A percentile compares a stretch with the other conserved stretches of the same genome.
phyloP scores from a whole-genome alignment of 148 eudicot genomes.

The Spergularia bocconei region DNA sequence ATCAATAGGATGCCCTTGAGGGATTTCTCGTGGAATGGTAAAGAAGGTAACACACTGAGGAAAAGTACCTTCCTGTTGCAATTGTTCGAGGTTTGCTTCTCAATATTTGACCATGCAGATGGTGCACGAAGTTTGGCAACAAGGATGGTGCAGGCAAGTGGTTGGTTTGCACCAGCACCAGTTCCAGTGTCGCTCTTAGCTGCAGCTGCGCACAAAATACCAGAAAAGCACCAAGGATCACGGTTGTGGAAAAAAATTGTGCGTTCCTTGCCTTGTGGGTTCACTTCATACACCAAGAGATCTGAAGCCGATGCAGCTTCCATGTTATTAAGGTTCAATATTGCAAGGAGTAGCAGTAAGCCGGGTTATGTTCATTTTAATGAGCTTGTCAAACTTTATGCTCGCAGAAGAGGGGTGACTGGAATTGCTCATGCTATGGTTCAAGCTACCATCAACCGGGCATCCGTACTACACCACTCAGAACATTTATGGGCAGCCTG shows the following conservation, averaged over 20 bases:
- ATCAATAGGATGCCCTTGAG: constrained; percentile 77
- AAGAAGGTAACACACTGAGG: constrained; percentile 55
- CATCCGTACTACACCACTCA: constrained; percentile 41
- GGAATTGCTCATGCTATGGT: constrained; percentile 78
- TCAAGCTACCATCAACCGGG: constrained; percentile 59
- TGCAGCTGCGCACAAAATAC: constrained; percentile 72
- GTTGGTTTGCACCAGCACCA: constrained; percentile 90
- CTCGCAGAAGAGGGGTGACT: constrained; percentile 61
- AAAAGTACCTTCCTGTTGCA: constrained; percentile 74
- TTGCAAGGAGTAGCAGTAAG: constrained; percentile 69
- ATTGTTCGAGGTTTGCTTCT: constrained; percentile 91
- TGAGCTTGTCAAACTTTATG: constrained; percentile 67
- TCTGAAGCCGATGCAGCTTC: constrained; percentile 87
- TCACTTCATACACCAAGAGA: constrained; percentile 57
- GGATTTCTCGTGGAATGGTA: constrained; percentile 60
- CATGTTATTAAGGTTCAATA: constrained; percentile 71
- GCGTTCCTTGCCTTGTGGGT: constrained; percentile 67
- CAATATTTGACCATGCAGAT: constrained; percentile 95
- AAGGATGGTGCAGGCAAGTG: constrained; percentile 87
- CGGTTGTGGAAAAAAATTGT: constrained; percentile 62
- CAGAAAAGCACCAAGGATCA: constrained; percentile 54
- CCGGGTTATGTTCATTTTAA: constrained; percentile 63
- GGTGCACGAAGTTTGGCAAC: constrained; percentile 83
- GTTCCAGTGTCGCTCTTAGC: constrained; percentile 70
- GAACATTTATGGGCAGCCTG: constrained; percentile 95